phyloP scores from a whole-genome alignment of 2,329 filamentous ascomycete genomes.

The Penicillium sp. region DNA sequence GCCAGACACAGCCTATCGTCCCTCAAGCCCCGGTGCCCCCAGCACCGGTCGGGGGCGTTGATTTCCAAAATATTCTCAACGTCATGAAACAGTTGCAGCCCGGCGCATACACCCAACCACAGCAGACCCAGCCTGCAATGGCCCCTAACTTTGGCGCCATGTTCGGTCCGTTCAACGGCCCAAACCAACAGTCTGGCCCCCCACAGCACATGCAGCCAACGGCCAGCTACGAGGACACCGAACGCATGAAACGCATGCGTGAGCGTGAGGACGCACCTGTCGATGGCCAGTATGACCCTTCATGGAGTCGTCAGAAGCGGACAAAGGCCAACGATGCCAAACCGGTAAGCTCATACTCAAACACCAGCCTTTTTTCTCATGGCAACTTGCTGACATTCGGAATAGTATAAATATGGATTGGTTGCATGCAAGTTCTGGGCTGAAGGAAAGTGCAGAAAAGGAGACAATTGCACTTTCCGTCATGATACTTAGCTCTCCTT shows the following conservation, averaged over 20 bases:
- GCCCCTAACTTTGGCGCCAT: conserved; percentile 37
- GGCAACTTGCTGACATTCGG: neutral
- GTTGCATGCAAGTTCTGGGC: conserved; percentile 55
- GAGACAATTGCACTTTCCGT: conserved; percentile 52
- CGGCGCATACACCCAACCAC: conserved; percentile 23
- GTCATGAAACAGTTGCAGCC: conserved; percentile 40
- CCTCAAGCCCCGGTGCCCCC: conserved; percentile 25
- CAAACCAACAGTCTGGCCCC: conserved; percentile 21
- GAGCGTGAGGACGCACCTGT: conserved; percentile 37
- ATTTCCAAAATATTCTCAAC: conserved; percentile 41
- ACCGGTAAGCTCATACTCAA: conserved; percentile 32
- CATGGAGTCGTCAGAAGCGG: conserved; percentile 35
- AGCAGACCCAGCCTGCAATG: conserved; percentile 29
- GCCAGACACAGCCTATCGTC: conserved; percentile 26
- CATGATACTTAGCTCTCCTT: conserved; percentile 36
- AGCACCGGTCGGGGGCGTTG: conserved; percentile 19
- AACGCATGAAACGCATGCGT: conserved; percentile 39
- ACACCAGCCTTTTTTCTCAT: neutral
- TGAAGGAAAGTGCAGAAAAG: conserved; percentile 55
- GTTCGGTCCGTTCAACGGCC: conserved; percentile 32
- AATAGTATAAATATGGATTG: conserved; percentile 44
- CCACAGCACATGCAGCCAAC: conserved; percentile 14
- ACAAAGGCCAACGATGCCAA: conserved; percentile 35
- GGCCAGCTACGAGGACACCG: conserved; percentile 39
- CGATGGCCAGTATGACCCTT: conserved; percentile 33